phyloP scores from a whole-genome alignment of 148 eudicot species.

The Salicornia ramosissima region DNA sequence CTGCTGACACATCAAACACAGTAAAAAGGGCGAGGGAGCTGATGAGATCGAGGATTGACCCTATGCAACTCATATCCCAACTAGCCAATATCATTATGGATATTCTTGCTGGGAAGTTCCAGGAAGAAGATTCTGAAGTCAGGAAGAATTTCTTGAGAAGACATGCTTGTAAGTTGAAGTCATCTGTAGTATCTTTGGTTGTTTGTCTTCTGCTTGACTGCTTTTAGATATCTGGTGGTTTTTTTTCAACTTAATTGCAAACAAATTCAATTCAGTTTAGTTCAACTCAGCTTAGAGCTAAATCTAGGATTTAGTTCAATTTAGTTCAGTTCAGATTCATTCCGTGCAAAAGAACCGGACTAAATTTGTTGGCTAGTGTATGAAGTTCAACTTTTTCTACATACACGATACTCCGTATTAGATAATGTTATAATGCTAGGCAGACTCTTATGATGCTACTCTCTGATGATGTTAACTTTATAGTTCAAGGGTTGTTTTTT shows the following conservation, averaged over 20 bases:
- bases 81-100: slow-evolving; percentile 94
- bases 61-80: slow-evolving; percentile 87
- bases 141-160: slow-evolving; percentile 50
- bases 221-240: no score
- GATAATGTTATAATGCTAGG: no score
- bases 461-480: neutral
- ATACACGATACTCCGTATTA: no score
- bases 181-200: neutral
- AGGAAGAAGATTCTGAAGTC: slow-evolving; percentile 54
- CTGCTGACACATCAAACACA: slow-evolving; percentile 83
- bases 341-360: no score
- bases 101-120: slow-evolving; percentile 79
- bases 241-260: no score
- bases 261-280: no score
- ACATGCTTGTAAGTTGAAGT: slow-evolving; percentile 55
- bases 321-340: no score
- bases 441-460: no score
- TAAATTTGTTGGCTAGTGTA: no score
- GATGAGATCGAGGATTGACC: slow-evolving; percentile 80
- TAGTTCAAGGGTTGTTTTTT: neutral
- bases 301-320: no score
- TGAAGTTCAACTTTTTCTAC: no score
- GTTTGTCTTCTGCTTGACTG: neutral
- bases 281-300: no score
- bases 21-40: slow-evolving; percentile 85